Base-by-base conservation (phyloP, 805 yeast genomes). In the Isabelozyma gotoi region DNA sequence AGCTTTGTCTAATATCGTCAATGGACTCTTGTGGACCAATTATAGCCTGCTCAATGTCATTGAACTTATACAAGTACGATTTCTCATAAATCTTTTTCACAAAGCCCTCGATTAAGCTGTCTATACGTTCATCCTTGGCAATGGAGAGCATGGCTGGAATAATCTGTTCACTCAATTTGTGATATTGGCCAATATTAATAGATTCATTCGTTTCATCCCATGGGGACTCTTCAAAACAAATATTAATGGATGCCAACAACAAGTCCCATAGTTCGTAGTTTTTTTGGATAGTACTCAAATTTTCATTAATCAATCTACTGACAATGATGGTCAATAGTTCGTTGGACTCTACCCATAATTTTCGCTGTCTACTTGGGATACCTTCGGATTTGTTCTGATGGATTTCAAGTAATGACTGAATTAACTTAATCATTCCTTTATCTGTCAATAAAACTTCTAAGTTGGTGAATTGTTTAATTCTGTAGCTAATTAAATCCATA, bases 1-100 rank as follows among this genome's bases (percentile, higher is more conserved):
- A 52, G 8, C 53, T 57, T 8, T 57, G 47, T 2, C 78, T 60
- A 4, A 77, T 63, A 10, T 67, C 71, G 3, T 57, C 55, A 3
- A 75, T 60, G 1, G 29, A 10, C 57, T 45, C 2, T 56, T 57
- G 17, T 20, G 42, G 51, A 24, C 52, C 57, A 20, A 65, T 53
- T 19, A 36, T 20, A 42, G 52, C 45, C 44, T 29, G 11, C 52
- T 78, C 95, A 14, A 76, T 60, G 38, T 76, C 85, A 60, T 74
- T 86, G 29, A 69, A 70, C 44, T 73, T 78, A 67, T 78, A 85
- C 19, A 78, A 62, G 49, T 73, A 85, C 0, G 92, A 84, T 17
- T 78, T 68, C 1, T 65, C 57, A 78, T 87, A 84, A 2, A 89
- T 52, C 1, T 74, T 60, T 4, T 70, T 58, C 2, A 84, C 57